Conservation (phyloP, 805 yeast species). For the Ogataea trehalophila region DNA sequence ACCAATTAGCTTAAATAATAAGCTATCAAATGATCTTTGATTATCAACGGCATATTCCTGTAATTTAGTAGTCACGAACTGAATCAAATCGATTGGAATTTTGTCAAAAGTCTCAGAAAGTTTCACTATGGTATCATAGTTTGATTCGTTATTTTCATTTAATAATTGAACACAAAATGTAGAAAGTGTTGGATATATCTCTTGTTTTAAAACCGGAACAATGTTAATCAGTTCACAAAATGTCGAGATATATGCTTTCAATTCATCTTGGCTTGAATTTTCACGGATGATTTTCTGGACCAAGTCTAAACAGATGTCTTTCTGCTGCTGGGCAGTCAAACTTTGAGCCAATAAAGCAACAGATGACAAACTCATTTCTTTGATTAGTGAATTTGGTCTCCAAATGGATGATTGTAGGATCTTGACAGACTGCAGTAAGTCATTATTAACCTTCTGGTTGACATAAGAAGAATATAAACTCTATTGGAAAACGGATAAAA, state of each 20-base stretch:
- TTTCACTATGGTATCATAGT: conserved; percentile 10
- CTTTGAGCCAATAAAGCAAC: conserved; percentile 12
- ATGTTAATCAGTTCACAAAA: conserved; percentile 17
- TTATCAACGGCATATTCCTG: conserved; percentile 4
- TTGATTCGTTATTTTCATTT: not conserved
- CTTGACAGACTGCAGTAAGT: not conserved
- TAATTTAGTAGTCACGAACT: conserved; percentile 3
- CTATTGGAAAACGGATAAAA: not conserved
- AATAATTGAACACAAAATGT: conserved; percentile 5
- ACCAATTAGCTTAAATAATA: not conserved
- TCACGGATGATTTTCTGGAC: not conserved
- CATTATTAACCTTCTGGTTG: too few species aligned
- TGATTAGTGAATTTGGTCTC: not conserved
- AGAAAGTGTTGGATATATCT: conserved; percentile 3
- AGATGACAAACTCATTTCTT: conserved; percentile 7
- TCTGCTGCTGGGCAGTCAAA: conserved; percentile 8
- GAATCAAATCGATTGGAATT: conserved; percentile 14
- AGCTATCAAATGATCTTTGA: conserved; percentile 14
- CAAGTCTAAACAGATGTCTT: conserved; percentile 4
- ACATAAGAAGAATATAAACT: too few species aligned
- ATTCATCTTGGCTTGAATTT: not conserved
- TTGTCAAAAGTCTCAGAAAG: conserved; percentile 30
- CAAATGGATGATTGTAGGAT: not conserved
- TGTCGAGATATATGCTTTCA: conserved; percentile 8
- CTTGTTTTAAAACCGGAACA: conserved; percentile 6